Base-by-base conservation (phyloP, 331 rosid species). In the Quercus lobata region DNA sequence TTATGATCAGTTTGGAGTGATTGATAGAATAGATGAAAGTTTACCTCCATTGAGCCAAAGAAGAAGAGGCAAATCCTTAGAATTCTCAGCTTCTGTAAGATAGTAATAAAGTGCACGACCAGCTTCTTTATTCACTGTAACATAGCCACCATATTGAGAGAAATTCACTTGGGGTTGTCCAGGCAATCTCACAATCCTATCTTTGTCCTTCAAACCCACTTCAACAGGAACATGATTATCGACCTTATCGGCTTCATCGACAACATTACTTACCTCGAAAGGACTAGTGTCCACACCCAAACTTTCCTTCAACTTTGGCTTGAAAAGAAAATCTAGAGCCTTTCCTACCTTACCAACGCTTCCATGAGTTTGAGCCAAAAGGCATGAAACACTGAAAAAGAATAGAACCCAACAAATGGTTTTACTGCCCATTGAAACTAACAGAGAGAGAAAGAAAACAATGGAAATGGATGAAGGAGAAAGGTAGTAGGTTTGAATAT, bases 11-110 rank as follows among this genome's bases (percentile, higher is more conserved):
- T 37, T 37, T 37, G 46, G 46, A 37, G 46, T 8, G 11, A 37
- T 34, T 25, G 7, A 66, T 8, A 34, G 46, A 12, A 4, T 46
- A 27, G 6, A 61, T 15, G 9, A 27, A 27, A 16, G 19, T 86
- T 49, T 49, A 92, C 99, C 99, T 92, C 99, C 99, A 79, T 95
- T 95, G 71, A 95, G 97, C 99, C 99, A 95, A 65, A 95, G 93
- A 86, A 95, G 97, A 82, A 95, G 97, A 72, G 97, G 99, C 69
- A 85, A 52, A 0, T 85, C 85, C 77, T 87, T 84, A 35, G 85
- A 60, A 24, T 27, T 30, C 6, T 77, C 84, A 79, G 98, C 91
- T 82, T 94, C 97, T 24, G 74, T 90, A 61, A 95, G 89, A 72
- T 93, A 95, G 55, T 95, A 95, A 58, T 83, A 95, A 22, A 91